Percentiles rank a stretch among this genome's conserved stretches.
Evolutionary conservation across 176 grass and related monocot species (phyloP).

Genomic region (Oryza meridionalis): DNA sequence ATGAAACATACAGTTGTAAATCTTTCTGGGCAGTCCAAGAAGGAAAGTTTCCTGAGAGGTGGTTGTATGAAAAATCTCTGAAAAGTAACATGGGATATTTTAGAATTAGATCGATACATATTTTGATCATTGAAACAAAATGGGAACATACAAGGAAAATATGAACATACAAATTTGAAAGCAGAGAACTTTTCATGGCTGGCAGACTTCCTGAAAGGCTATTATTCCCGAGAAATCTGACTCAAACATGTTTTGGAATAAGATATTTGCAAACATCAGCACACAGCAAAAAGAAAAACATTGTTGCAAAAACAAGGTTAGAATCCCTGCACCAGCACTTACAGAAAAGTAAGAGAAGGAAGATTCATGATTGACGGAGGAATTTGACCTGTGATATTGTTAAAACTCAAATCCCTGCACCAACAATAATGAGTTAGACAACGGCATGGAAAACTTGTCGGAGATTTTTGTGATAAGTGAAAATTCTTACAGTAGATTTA

Average conservation of each 20-base stretch:
- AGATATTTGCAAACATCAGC: slow-evolving; percentile 22
- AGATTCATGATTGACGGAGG: slow-evolving; percentile 70
- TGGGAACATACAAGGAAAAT: slow-evolving; percentile 1
- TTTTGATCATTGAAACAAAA: neutral
- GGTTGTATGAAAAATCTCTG: slow-evolving; percentile 95
- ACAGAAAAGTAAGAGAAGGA: neutral
- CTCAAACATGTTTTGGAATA: slow-evolving; percentile 28
- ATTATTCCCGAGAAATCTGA: slow-evolving; percentile 92
- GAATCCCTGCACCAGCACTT: no score
- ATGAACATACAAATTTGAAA: slow-evolving; percentile 62
- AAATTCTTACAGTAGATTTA: slow-evolving; percentile 57
- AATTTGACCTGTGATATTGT: slow-evolving; percentile 79
- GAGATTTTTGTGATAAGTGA: neutral
- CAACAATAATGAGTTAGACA: slow-evolving; percentile 34
- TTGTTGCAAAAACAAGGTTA: no score
- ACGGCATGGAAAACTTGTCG: neutral
- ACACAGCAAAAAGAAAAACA: neutral
- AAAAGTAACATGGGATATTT: neutral
- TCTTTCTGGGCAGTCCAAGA: slow-evolving; percentile 68
- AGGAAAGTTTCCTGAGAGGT: slow-evolving; percentile 79
- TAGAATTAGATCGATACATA: slow-evolving; percentile 2
- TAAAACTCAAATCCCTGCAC: slow-evolving; percentile 87
- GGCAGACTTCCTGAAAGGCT: slow-evolving; percentile 71
- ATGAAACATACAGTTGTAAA: slow-evolving; percentile 69
- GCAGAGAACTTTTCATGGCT: slow-evolving; percentile 44